Percentiles rank a stretch among this genome's conserved stretches.
Conservation (phyloP, 345 rosid species). For the Passiflora organensis region DNA sequence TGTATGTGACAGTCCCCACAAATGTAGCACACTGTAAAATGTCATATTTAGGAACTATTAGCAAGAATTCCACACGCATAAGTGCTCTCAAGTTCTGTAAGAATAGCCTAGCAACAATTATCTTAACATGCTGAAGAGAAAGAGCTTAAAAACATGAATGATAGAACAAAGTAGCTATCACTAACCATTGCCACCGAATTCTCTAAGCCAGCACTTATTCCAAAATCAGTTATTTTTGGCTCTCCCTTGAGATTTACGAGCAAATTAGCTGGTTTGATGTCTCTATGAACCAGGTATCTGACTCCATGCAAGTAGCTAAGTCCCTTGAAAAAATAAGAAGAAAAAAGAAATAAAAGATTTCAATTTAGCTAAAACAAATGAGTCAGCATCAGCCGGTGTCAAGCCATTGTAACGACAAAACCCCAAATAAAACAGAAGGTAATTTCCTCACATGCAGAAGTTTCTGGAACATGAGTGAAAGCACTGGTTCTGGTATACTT, state of each 20-base stretch:
- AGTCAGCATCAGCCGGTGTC: not conserved
- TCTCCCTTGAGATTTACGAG: slow-evolving; percentile 91
- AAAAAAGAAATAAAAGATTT: slow-evolving; percentile 2
- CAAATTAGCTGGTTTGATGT: slow-evolving; percentile 94
- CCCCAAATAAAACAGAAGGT: slow-evolving; percentile 3
- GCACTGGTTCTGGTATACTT: slow-evolving; percentile 79
- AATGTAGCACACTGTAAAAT: slow-evolving; percentile 91
- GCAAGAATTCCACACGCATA: slow-evolving; percentile 12
- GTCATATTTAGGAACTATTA: slow-evolving; percentile 13
- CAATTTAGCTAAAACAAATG: slow-evolving; percentile 13
- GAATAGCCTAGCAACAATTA: not conserved
- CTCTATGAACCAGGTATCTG: slow-evolving; percentile 91
- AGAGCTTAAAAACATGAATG: not conserved
- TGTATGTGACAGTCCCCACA: slow-evolving; percentile 98
- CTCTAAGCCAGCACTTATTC: slow-evolving; percentile 95
- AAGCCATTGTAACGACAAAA: slow-evolving; percentile 11
- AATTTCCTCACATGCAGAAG: slow-evolving; percentile 57
- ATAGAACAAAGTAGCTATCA: slow-evolving; percentile 11
- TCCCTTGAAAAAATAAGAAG: slow-evolving; percentile 41
- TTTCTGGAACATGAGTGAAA: slow-evolving; percentile 81
- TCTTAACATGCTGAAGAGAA: slow-evolving; percentile 5
- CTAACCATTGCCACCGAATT: slow-evolving; percentile 94
- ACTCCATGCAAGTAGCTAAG: slow-evolving; percentile 85
- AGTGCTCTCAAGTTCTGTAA: slow-evolving; percentile 1
- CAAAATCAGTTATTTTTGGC: slow-evolving; percentile 95